A percentile compares a stretch with the other conserved stretches of the same genome.
Conservation (phyloP, 2,329 filamentous ascomycete genomes). For the Phialophora chinensis region DNA sequence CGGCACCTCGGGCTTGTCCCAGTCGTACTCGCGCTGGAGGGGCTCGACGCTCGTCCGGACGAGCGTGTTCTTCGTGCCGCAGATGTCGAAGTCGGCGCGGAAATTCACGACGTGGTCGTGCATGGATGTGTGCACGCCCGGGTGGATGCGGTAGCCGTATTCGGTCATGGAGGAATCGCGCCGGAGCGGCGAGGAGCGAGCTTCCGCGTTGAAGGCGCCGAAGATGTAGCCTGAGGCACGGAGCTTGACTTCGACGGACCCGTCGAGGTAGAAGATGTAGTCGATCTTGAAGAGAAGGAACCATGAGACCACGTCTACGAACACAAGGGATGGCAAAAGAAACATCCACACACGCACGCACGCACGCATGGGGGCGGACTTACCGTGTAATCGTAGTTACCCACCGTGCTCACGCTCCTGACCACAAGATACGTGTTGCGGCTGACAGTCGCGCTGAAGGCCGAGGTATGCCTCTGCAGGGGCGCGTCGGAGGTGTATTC, state of each 20-base stretch:
- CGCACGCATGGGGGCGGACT: conserved; percentile 1
- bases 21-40: conserved; percentile 20
- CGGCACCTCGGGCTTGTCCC: conserved; percentile 28
- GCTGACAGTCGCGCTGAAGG: conserved; percentile 42
- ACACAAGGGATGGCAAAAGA: not conserved
- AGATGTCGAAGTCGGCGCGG: conserved; percentile 48
- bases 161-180: conserved; percentile 41
- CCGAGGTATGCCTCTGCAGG: conserved; percentile 43
- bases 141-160: conserved; percentile 47
- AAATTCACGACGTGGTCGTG: conserved; percentile 49
- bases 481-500: conserved; percentile 41
- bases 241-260: conserved; percentile 59
- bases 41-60: conserved; percentile 28
- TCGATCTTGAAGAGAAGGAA: conserved; percentile 44
- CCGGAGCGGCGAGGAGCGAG: conserved; percentile 6
- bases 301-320: not conserved
- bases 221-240: conserved; percentile 49
- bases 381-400: conserved; percentile 60
- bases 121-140: conserved; percentile 44
- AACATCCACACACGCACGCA: not conserved
- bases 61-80: conserved; percentile 43
- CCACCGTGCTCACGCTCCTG: conserved; percentile 57
- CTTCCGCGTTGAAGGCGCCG: conserved; percentile 36
- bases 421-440: conserved; percentile 51
- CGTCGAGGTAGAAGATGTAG: conserved; percentile 60